Percentiles rank a stretch among this genome's conserved stretches.
These are phyloP conservation scores for Fusarium agapanthi DNA, from an alignment of 2,329 filamentous ascomycete genomes.

Conservation along the genomic window DNA sequence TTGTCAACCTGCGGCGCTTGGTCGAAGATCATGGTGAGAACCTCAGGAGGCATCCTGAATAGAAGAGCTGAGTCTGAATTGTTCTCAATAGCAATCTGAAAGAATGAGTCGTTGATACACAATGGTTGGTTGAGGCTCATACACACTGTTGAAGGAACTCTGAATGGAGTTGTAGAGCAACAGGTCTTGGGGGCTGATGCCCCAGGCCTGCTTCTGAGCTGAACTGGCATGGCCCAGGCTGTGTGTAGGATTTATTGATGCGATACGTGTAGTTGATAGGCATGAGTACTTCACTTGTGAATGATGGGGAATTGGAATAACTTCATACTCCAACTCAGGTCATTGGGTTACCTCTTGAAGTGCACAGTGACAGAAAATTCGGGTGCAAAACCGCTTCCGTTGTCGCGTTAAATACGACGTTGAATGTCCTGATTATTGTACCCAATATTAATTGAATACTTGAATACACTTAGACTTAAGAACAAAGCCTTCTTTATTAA, in stretches of 20 bases:
- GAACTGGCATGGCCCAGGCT: slow-evolving; percentile 10
- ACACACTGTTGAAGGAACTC: slow-evolving; percentile 21
- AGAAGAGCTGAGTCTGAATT: slow-evolving; percentile 5
- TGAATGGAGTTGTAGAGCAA: slow-evolving; percentile 1
- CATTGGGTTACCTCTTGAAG: background rate
- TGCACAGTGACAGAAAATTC: background rate
- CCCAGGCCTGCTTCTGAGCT: slow-evolving; percentile 2
- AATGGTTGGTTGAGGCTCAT: background rate
- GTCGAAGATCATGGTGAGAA: slow-evolving; percentile 37
- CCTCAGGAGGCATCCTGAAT: slow-evolving; percentile 39
- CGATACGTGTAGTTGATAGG: background rate
- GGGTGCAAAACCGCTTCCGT: no score
- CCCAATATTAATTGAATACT: background rate
- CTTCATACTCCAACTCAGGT: background rate
- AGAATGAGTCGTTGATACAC: background rate
- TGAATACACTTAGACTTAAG: no score
- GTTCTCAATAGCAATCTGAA: background rate
- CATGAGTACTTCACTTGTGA: background rate
- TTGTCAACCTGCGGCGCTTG: slow-evolving; percentile 19
- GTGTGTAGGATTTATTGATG: background rate
- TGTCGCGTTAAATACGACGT: background rate
- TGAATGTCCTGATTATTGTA: background rate
- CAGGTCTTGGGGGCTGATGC: background rate
- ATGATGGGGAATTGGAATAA: background rate
- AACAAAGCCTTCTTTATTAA: background rate